Conservation (phyloP, 148 eudicot species). For the Arctostaphylos glauca region DNA sequence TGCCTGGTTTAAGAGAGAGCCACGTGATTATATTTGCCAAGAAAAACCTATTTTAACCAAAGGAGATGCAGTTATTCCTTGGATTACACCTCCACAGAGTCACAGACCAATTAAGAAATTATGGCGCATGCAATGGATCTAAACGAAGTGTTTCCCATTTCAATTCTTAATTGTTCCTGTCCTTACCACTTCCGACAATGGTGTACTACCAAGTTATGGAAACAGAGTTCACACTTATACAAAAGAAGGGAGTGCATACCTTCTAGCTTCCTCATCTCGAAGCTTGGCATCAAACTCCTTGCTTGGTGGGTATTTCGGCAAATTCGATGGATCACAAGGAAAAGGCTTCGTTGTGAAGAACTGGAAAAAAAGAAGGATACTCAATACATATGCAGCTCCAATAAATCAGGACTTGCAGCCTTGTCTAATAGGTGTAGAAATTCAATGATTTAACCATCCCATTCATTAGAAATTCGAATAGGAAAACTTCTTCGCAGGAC, state of each 20-base stretch:
- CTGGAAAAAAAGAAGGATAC: slow-evolving; percentile 28
- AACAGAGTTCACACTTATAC: not conserved
- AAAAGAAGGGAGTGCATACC: slow-evolving; percentile 30
- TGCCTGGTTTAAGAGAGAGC: slow-evolving; percentile 35
- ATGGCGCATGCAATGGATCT: not conserved
- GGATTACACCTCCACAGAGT: not conserved
- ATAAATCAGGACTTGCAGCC: not conserved
- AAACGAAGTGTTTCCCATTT: not conserved
- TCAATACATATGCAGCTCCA: slow-evolving; percentile 4
- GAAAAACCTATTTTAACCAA: not conserved
- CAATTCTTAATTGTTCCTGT: not conserved
- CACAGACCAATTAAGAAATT: not conserved
- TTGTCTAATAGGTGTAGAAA: not conserved
- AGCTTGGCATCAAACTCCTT: slow-evolving; percentile 65
- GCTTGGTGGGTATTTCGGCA: slow-evolving; percentile 77
- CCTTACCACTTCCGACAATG: not conserved
- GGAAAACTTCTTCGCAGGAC: not conserved
- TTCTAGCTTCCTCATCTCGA: slow-evolving; percentile 63
- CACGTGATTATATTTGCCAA: not conserved
- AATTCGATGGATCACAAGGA: slow-evolving; percentile 65
- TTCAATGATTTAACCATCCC: not conserved
- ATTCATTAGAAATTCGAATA: not conserved
- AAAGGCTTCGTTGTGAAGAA: slow-evolving; percentile 62
- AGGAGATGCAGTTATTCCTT: not conserved
- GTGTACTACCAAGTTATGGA: not conserved